A percentile compares a stretch with the other conserved stretches of the same genome.
Evolutionary conservation across 179 eudicot species (phyloP).

Genomic region (Corrigiola litoralis): DNA sequence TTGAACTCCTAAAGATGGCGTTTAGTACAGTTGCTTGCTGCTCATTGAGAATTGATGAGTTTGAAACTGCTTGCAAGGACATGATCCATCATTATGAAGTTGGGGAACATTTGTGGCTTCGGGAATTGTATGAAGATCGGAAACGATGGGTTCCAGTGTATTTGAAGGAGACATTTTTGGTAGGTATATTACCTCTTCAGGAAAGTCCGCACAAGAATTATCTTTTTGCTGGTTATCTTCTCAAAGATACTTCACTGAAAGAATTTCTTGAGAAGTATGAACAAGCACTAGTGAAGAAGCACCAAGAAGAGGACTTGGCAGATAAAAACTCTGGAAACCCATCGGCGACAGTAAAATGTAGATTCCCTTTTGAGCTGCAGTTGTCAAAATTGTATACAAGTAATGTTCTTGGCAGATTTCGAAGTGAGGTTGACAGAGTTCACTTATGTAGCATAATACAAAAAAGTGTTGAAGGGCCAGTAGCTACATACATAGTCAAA

Average conservation of each 20-base stretch:
- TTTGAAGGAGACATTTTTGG: not conserved
- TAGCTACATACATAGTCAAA: not conserved
- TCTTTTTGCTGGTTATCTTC: not conserved
- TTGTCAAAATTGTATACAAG: too few relatives aligned
- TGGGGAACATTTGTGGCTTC: not conserved
- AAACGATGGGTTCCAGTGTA: not conserved
- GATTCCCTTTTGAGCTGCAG: too few relatives aligned
- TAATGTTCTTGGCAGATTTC: too few relatives aligned
- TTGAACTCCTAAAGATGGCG: not conserved
- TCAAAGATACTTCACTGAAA: not conserved
- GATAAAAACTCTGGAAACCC: too few relatives aligned
- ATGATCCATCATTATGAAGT: not conserved
- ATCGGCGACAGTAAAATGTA: too few relatives aligned
- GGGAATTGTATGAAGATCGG: not conserved
- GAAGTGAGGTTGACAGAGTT: too few relatives aligned
- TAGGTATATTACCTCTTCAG: not conserved
- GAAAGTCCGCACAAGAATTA: not conserved
- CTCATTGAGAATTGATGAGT: not conserved
- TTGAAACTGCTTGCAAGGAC: not conserved
- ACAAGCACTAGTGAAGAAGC: too few relatives aligned
- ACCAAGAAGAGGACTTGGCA: too few relatives aligned
- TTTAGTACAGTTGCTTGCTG: not conserved
- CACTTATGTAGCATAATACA: too few relatives aligned
- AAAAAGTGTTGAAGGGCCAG: not conserved
- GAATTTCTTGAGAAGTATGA: too few relatives aligned